Evolutionary conservation across 2,329 filamentous ascomycete genomes (phyloP).

Genomic region (Epichloe sylvatica): DNA sequence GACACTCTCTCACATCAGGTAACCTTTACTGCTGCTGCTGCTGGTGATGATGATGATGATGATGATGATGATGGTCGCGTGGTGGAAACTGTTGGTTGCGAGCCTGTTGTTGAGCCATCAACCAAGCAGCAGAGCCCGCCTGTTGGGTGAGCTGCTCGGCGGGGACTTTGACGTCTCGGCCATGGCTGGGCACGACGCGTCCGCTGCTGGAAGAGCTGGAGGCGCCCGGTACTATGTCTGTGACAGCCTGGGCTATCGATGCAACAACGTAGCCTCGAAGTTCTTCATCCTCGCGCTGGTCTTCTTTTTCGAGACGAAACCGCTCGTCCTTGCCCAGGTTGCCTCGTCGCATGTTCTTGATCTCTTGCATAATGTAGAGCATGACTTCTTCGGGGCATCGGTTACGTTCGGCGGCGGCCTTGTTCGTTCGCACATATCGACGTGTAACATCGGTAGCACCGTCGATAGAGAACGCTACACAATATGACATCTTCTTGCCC

Average conservation of each 20-base stretch:
- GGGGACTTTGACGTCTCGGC: slow-evolving; percentile 46
- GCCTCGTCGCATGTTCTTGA: slow-evolving; percentile 66
- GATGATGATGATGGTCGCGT: slow-evolving; percentile 30
- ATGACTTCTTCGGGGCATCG: slow-evolving; percentile 80
- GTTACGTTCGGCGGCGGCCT: slow-evolving; percentile 60
- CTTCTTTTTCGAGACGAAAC: slow-evolving; percentile 68
- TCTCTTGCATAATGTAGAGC: slow-evolving; percentile 82
- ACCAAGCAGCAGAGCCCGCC: slow-evolving; percentile 36
- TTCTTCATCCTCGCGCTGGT: slow-evolving; percentile 60
- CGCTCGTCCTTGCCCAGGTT: slow-evolving; percentile 79
- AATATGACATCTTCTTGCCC: slow-evolving; percentile 94
- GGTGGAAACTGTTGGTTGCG: slow-evolving; percentile 28
- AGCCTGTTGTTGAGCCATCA: slow-evolving; percentile 32
- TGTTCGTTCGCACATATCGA: slow-evolving; percentile 56
- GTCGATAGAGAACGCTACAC: slow-evolving; percentile 89
- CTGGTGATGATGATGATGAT: slow-evolving; percentile 19
- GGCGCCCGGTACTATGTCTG: slow-evolving; percentile 45
- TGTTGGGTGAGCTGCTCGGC: slow-evolving; percentile 43
- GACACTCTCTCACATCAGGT: neutral
- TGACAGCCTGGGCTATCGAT: slow-evolving; percentile 59
- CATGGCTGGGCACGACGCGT: slow-evolving; percentile 10
- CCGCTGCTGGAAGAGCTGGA: slow-evolving; percentile 13
- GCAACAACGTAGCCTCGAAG: slow-evolving; percentile 60
- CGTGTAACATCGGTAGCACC: slow-evolving; percentile 55
- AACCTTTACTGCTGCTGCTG: slow-evolving; percentile 13